Conservation (phyloP, 495 filamentous ascomycete genomes). For the Melanomma pulvis-pyrius region DNA sequence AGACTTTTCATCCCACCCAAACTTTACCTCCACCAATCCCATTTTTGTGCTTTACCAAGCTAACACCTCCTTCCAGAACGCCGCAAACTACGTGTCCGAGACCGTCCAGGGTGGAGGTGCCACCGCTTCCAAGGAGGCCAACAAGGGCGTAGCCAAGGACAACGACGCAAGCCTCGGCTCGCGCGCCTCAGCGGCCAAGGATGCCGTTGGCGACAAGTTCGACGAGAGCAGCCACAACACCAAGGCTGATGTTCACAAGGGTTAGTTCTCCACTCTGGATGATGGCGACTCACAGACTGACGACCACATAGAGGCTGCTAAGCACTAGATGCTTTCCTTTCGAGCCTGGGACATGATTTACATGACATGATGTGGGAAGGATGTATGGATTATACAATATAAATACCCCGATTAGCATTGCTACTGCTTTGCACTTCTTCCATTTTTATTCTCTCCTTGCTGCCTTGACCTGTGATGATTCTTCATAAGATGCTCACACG, state of each 20-base stretch:
- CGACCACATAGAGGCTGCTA: background rate
- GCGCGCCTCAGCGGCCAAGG: background rate
- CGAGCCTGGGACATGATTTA: background rate
- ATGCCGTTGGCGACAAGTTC: constrained; percentile 1
- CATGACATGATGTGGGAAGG: background rate
- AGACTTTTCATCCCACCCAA: background rate
- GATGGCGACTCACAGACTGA: background rate
- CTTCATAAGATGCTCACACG: too few relatives aligned
- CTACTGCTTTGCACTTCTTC: too few relatives aligned
- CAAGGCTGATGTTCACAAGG: background rate
- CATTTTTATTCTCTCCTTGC: too few relatives aligned
- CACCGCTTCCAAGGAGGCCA: constrained; percentile 64
- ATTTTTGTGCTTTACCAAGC: background rate
- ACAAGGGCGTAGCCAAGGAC: constrained; percentile 51
- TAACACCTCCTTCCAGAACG: constrained; percentile 44
- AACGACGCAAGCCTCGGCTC: background rate
- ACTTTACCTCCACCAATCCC: background rate
- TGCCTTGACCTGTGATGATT: too few relatives aligned
- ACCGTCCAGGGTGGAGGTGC: constrained; percentile 53
- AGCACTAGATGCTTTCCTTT: background rate
- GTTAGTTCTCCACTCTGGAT: background rate
- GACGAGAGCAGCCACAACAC: background rate
- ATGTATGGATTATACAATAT: background rate
- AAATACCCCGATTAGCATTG: background rate
- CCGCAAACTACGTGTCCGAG: constrained; percentile 64